A percentile compares a stretch with the other conserved stretches of the same genome.
These are phyloP conservation scores for Vaccinium corymbosum DNA, from an alignment of 148 eudicot species.

Conservation along the genomic window DNA sequence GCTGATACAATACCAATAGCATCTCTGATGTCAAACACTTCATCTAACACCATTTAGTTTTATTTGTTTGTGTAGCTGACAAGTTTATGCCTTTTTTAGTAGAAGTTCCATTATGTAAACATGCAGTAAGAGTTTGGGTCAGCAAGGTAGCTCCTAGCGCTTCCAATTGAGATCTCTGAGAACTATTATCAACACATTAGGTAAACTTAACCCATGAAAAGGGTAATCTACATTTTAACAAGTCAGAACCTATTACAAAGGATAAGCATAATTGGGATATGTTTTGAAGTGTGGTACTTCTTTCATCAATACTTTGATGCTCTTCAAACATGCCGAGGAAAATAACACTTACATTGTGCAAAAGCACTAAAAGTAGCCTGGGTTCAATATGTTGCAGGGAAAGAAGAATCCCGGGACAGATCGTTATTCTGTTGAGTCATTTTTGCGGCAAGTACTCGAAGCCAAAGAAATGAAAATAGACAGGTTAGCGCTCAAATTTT, in stretches of 20 bases:
- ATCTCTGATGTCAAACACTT: background rate
- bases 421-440: constrained; percentile 52
- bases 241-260: background rate
- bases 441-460: constrained; percentile 57
- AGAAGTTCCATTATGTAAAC: background rate
- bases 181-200: background rate
- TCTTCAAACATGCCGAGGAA: background rate
- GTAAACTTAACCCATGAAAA: background rate
- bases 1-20: background rate
- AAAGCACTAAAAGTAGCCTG: background rate
- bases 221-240: background rate
- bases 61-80: background rate
- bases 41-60: background rate
- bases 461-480: constrained; percentile 91
- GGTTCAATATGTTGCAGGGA: constrained; percentile 49
- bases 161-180: background rate
- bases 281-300: background rate
- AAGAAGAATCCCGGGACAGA: constrained; percentile 91
- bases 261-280: background rate
- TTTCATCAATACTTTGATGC: background rate
- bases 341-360: background rate
- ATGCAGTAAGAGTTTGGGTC: background rate
- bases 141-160: background rate
- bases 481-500: constrained; percentile 41
- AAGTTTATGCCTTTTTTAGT: background rate